These are phyloP conservation scores for Hyaloscypha variabilis DNA, from an alignment of 495 filamentous ascomycete species.

Conservation along the genomic window DNA sequence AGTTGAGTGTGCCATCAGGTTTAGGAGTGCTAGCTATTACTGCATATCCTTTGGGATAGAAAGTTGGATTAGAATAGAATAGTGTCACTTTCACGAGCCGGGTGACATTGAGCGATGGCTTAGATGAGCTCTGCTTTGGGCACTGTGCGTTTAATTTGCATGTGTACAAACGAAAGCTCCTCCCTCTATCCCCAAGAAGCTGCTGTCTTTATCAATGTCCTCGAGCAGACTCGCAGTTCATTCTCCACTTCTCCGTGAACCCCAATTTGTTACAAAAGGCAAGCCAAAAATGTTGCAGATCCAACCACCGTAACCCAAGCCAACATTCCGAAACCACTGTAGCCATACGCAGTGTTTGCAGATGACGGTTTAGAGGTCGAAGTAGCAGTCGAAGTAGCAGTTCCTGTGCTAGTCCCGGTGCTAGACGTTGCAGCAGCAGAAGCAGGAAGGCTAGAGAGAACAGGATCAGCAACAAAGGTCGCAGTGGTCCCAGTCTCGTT, in stretches of 20 bases:
- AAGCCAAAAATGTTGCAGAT: conserved; percentile 21
- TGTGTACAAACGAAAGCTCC: no score
- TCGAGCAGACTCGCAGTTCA: background rate
- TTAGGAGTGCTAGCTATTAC: no score
- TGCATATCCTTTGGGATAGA: no score
- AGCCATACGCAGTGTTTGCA: background rate
- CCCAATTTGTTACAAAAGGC: background rate
- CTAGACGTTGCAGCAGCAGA: conserved; percentile 6
- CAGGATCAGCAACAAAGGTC: conserved; percentile 37
- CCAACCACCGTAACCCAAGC: conserved; percentile 15
- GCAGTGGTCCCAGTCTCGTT: conserved; percentile 45
- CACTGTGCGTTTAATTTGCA: no score
- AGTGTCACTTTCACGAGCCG: no score
- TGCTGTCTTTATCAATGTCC: no score
- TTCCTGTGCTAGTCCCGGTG: background rate
- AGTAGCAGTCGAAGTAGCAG: background rate
- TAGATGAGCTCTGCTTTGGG: no score
- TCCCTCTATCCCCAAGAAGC: no score
- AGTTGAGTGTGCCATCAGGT: no score
- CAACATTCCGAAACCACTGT: conserved; percentile 3
- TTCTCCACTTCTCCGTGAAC: background rate
- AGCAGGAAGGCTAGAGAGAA: conserved; percentile 28
- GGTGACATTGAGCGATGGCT: no score
- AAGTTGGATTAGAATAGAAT: no score
- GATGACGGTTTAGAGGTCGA: conserved; percentile 18